phyloP scores from a whole-genome alignment of 352 stramenopile genomes.

The Phytopythium delawarense region DNA sequence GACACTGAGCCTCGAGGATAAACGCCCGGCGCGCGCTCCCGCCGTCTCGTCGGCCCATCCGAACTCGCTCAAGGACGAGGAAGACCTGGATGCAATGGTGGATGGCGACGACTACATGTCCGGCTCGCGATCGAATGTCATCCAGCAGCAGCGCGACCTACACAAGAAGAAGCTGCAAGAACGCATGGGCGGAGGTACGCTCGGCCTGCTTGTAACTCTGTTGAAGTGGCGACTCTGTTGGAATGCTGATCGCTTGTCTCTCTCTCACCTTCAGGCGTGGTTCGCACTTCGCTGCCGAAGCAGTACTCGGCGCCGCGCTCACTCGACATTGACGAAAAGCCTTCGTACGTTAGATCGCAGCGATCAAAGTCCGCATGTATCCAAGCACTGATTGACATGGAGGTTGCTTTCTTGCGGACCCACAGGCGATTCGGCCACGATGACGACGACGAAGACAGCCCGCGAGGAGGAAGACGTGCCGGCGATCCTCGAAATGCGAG shows the following conservation, averaged over 20 bases:
- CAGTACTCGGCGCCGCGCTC: constrained; percentile 75
- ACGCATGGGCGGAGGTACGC: constrained; percentile 67
- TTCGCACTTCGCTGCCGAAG: constrained; percentile 66
- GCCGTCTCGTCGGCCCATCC: constrained; percentile 39
- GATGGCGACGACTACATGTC: constrained; percentile 54
- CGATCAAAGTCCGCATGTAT: not conserved
- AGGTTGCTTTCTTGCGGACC: not conserved
- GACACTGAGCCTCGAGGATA: constrained; percentile 57
- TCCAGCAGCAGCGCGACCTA: constrained; percentile 80
- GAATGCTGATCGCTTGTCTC: not conserved
- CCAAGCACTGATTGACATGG: not conserved
- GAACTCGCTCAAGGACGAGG: constrained; percentile 77
- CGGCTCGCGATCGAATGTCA: constrained; percentile 67
- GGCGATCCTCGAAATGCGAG: constrained; percentile 16
- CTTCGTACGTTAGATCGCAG: constrained; percentile 45
- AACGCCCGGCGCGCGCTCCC: constrained; percentile 19
- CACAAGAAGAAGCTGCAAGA: constrained; percentile 88
- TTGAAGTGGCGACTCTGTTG: not conserved
- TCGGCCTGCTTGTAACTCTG: not conserved
- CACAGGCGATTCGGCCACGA: constrained; percentile 68
- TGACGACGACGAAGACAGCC: constrained; percentile 53
- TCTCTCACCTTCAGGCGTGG: constrained; percentile 35
- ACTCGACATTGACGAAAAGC: constrained; percentile 74
- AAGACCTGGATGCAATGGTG: constrained; percentile 58
- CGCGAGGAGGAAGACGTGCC: constrained; percentile 18